A percentile compares a stretch with the other conserved stretches of the same genome.
Conservation (phyloP, 1,139 yeast species). For the Casaregolazyma suthepensis region DNA sequence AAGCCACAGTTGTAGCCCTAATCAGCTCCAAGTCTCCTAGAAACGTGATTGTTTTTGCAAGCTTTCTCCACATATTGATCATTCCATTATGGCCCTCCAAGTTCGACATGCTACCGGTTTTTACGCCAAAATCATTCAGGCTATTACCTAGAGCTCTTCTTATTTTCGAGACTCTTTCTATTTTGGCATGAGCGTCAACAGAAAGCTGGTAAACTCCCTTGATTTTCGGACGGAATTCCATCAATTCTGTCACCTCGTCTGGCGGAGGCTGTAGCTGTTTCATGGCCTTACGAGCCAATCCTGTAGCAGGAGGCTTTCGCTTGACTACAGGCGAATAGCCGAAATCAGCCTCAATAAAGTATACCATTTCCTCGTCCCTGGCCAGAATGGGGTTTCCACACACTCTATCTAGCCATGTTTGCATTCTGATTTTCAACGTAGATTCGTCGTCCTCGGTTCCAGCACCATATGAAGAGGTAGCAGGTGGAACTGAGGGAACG, state of each 20-base stretch:
- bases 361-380: conserved; percentile 82
- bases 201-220: conserved; percentile 65
- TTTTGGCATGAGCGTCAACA: conserved; percentile 49
- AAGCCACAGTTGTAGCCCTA: conserved; percentile 68
- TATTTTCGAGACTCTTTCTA: conserved; percentile 50
- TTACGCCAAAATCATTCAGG: conserved; percentile 60
- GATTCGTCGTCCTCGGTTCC: conserved; percentile 77
- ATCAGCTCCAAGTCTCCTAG: conserved; percentile 74
- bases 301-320: conserved; percentile 61
- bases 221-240: conserved; percentile 78
- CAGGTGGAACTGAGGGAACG: conserved; percentile 79
- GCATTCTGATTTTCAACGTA: conserved; percentile 55
- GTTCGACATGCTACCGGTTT: conserved; percentile 44
- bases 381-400: conserved; percentile 69
- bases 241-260: conserved; percentile 76
- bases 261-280: conserved; percentile 90
- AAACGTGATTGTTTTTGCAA: conserved; percentile 60
- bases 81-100: conserved; percentile 57
- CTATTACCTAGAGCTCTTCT: conserved; percentile 53
- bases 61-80: conserved; percentile 76
- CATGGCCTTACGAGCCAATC: conserved; percentile 77
- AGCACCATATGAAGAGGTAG: conserved; percentile 70
- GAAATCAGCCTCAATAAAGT: conserved; percentile 83
- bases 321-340: conserved; percentile 45
- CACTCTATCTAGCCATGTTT: conserved; percentile 81